Evolutionary conservation across 2,329 filamentous ascomycete species (phyloP), one percentile per base, ranked within the genome.

Genomic region (Aspergillus felis): DNA sequence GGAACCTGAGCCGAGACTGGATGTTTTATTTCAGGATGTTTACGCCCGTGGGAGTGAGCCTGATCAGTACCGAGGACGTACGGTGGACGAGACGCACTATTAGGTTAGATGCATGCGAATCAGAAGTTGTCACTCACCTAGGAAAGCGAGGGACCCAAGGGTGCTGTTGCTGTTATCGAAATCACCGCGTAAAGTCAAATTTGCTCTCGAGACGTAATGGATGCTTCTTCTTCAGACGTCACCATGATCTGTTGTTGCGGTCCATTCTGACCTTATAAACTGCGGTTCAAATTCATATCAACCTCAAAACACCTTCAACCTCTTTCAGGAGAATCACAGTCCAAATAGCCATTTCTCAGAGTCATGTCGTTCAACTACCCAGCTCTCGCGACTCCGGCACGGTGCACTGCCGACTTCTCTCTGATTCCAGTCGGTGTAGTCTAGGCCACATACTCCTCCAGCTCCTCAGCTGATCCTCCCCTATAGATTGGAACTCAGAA

Each of bases 1-100:
- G 27, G 76, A 79, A 44, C 93, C 93, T 12, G 90, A 94, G 54
- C 73, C 88, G 41, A 93, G 85, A 55, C 82, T 86, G 53, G 84
- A 91, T 76, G 92, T 94, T 66, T 82, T 97, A 66, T 97, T 85
- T 76, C 92, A 97, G 85, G 92, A 96, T 76, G 92, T 96, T 72
- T 97, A 96, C 78, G 91, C 91, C 66, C 82, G 82, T 61, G 92
- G 92, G 62, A 88, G 84, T 58, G 92, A 96, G 84, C 92, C 92
- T 49, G 79, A 85, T 69, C 96, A 88, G 80, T 84, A 96, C 77
- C 86, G 92, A 66, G 92, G 92, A 67, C 84, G 92, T 57, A 91
- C 88, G 53, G 82, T 87, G 50, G 91, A 97, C 71, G 93, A 97
- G 87, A 92, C 91, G 78, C 92, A 86, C 78, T 96, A 87, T 76